Evolutionary conservation across 306 rosid genomes (phyloP), one percentile per base, ranked within the genome.

Genomic region (Urtica urens): DNA sequence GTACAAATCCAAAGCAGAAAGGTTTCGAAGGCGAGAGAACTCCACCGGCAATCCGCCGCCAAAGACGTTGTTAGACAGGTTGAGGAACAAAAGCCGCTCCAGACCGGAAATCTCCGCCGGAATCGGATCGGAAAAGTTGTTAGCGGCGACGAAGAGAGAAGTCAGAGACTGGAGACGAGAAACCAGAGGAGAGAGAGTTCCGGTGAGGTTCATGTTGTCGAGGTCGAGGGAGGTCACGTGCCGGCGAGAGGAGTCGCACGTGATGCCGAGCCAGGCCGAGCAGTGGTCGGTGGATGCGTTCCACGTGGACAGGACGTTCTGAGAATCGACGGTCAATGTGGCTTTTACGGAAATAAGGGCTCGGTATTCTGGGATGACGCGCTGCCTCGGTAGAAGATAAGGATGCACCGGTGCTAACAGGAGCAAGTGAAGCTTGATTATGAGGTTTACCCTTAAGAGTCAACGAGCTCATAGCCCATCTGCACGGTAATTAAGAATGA

Each of bases 11-110:
- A 87, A 81, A 10, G 78, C 70, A 18, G 68, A 63, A 5, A 87
- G 87, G 37, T 19, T 74, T 41, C 67, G 58, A 53, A 87, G 83
- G 15, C 7, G 46, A 16, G 87, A 62, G 35, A 83, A 68, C 20
- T 65, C 45, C 4, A 69, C 6, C 2, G 94, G 94, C 65, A 87
- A 87, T 18, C 93, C 71, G 17, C 64, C 73, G 27, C 80, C 81
- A 64, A 87, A 80, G 54, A 38, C 72, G 53, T 87, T 87, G 71
- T 80, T 87, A 49, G 96, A 87, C 45, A 87, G 75, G 71, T 87
- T 87, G 23, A 87, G 93, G 5, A 19, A 8, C 0, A 74, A 77
- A 39, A 90, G 90, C 0, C 21, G 53, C 6, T 93, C 3, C 55
- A 84, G 44, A 3, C 75, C 35, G 0, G 97, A 76, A 64, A 90